Evolutionary conservation across 176 grass and related monocot species (phyloP).

Genomic region (Musa itinerans): DNA sequence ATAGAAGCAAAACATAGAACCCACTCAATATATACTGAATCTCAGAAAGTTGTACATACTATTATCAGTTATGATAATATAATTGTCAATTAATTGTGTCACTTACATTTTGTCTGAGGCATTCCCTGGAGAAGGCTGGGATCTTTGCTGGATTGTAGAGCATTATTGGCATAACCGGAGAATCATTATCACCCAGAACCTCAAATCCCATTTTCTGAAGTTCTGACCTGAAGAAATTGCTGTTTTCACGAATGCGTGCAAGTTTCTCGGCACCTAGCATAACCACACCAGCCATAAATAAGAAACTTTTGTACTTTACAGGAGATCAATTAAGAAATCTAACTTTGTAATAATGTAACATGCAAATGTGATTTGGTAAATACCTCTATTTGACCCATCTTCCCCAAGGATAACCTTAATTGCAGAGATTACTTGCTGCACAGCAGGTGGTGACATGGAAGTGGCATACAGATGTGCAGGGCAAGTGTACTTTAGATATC

Average conservation of each 20-base stretch:
- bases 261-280: slow-evolving; percentile 76
- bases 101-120: slow-evolving; percentile 73
- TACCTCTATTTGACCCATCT: slow-evolving; percentile 92
- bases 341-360: neutral
- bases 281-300: slow-evolving; percentile 13
- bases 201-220: slow-evolving; percentile 98
- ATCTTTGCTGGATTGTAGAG: slow-evolving; percentile 98
- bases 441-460: slow-evolving; percentile 93
- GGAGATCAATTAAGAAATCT: slow-evolving; percentile 3
- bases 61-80: neutral
- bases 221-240: slow-evolving; percentile 89
- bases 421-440: slow-evolving; percentile 85
- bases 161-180: slow-evolving; percentile 96
- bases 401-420: slow-evolving; percentile 86
- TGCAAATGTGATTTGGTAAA: neutral
- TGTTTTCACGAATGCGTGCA: slow-evolving; percentile 79
- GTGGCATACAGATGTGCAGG: slow-evolving; percentile 94
- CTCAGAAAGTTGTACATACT: neutral
- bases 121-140: slow-evolving; percentile 92
- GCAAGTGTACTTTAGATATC: slow-evolving; percentile 61
- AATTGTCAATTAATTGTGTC: neutral
- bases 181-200: slow-evolving; percentile 89
- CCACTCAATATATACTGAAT: no score
- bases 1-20: no score
- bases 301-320: neutral